A percentile compares a stretch with the other conserved stretches of the same genome.
phyloP scores from a whole-genome alignment of 2,329 filamentous ascomycete species.

The Didymella lethalis region DNA sequence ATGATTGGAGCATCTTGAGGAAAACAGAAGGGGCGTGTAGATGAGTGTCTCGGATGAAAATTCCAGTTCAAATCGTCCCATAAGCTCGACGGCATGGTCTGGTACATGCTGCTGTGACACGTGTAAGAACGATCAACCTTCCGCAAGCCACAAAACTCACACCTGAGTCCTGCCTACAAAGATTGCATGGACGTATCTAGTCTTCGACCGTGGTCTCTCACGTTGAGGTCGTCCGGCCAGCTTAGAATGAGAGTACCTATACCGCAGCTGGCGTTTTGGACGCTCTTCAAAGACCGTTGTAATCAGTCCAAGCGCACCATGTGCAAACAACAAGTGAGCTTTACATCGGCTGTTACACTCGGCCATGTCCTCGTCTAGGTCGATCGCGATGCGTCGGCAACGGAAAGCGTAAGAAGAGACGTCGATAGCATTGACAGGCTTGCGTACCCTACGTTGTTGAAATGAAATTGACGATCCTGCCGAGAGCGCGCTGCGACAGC shows the following conservation, averaged over 20 bases:
- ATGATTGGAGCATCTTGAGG: background rate
- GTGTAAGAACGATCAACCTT: background rate
- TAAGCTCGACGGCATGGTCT: too few species aligned
- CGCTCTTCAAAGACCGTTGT: background rate
- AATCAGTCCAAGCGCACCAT: background rate
- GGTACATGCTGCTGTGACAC: too few species aligned
- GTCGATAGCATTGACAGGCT: conserved; percentile 2
- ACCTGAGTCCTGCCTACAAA: background rate
- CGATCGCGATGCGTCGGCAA: background rate
- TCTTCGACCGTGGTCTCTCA: background rate
- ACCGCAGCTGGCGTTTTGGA: background rate
- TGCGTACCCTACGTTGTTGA: background rate
- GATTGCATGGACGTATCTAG: background rate
- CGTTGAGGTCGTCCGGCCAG: background rate
- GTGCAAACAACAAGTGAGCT: background rate
- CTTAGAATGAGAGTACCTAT: background rate
- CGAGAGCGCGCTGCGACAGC: conserved; percentile 3
- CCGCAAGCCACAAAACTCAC: background rate
- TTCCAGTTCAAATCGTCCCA: background rate
- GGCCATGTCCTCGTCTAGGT: background rate
- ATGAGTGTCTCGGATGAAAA: background rate
- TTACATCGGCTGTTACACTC: background rate
- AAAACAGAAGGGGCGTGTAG: background rate
- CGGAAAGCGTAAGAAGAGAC: background rate
- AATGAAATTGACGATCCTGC: conserved; percentile 2